These are phyloP conservation scores for Sesbania bispinosa DNA, from an alignment of 306 rosid genomes.

Conservation along the genomic window DNA sequence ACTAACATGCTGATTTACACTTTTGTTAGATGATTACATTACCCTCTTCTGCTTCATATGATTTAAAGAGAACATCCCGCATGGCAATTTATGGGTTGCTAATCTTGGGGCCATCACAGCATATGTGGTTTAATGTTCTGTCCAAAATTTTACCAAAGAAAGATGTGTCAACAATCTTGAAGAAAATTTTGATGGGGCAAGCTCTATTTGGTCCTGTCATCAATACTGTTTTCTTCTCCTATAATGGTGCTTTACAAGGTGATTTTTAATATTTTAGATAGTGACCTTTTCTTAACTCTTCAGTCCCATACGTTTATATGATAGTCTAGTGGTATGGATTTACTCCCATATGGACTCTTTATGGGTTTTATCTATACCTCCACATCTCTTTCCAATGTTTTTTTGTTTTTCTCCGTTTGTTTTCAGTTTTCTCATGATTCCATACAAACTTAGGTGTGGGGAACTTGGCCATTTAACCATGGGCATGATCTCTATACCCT, in stretches of 20 bases:
- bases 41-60: conserved; percentile 43
- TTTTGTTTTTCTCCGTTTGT: too few species aligned
- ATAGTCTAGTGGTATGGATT: neutral
- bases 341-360: neutral
- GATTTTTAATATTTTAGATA: conserved; percentile 2
- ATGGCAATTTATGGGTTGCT: conserved; percentile 67
- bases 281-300: neutral
- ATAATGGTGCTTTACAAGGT: conserved; percentile 62
- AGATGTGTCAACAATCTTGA: conserved; percentile 58
- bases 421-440: too few species aligned
- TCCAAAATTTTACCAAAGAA: conserved; percentile 51
- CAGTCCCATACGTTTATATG: neutral
- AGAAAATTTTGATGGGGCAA: conserved; percentile 75
- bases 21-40: conserved; percentile 50
- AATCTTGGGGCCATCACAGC: conserved; percentile 78
- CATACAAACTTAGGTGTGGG: neutral
- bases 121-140: conserved; percentile 61
- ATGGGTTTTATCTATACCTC: neutral
- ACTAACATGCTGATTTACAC: conserved; percentile 5
- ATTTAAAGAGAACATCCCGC: conserved; percentile 52
- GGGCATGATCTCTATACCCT: too few species aligned
- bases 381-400: too few species aligned
- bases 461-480: neutral
- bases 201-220: conserved; percentile 55
- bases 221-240: conserved; percentile 71